Evolutionary conservation across 176 grass and related monocot genomes (phyloP).

Genomic region (Aegilops umbellulata): DNA sequence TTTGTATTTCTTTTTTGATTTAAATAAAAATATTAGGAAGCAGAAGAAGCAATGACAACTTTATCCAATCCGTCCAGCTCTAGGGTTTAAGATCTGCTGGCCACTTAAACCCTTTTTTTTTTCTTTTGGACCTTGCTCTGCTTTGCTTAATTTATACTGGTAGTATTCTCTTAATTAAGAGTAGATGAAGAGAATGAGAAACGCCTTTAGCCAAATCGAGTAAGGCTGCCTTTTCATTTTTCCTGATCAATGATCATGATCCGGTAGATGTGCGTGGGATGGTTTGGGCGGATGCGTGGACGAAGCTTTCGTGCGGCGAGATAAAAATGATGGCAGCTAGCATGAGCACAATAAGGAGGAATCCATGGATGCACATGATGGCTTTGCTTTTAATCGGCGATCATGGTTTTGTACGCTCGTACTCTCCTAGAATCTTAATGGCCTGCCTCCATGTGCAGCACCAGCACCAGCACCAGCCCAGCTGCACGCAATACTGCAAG

Average conservation of each 20-base stretch:
- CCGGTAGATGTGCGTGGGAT: not conserved
- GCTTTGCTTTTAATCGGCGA: slow-evolving; percentile 46
- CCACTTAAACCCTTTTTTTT: too few relatives aligned
- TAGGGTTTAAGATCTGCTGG: too few relatives aligned
- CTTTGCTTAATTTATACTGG: too few relatives aligned
- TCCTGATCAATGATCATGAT: not conserved
- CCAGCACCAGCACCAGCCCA: too few relatives aligned
- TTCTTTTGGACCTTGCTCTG: not conserved
- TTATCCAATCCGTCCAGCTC: not conserved
- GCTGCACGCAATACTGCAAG: not conserved
- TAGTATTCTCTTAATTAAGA: not conserved
- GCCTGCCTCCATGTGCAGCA: slow-evolving; percentile 25
- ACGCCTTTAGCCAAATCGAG: slow-evolving; percentile 14
- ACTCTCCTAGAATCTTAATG: slow-evolving; percentile 31
- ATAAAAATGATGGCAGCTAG: not conserved
- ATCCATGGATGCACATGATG: slow-evolving; percentile 38
- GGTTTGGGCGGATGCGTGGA: not conserved
- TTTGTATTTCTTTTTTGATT: not conserved
- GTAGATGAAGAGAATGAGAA: not conserved
- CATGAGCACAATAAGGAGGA: slow-evolving; percentile 3
- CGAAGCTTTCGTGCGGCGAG: slow-evolving; percentile 14
- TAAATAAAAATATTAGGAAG: not conserved
- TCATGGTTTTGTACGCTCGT: slow-evolving; percentile 31
- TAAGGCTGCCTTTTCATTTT: slow-evolving; percentile 2
- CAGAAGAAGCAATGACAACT: not conserved